These are phyloP conservation scores for Kwoniella bestiolae DNA, from an alignment of 768 basidiomycete genomes.

Conservation along the genomic window DNA sequence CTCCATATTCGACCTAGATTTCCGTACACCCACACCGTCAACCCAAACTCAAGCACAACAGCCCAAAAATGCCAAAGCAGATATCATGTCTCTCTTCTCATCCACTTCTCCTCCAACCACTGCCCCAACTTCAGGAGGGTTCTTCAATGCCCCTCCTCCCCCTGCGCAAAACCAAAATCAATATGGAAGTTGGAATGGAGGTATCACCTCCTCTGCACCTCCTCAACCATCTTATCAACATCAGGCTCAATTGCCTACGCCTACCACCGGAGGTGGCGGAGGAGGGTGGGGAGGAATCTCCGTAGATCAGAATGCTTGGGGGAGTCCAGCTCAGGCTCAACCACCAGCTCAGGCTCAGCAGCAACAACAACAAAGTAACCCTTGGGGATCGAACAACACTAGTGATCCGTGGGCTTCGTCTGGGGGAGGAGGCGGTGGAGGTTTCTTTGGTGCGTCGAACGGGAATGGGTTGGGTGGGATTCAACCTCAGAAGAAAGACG, in stretches of 20 bases:
- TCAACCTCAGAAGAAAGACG: conserved; percentile 32
- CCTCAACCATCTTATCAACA: conserved; percentile 23
- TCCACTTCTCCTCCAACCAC: conserved; percentile 31
- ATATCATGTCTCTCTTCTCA: conserved; percentile 56
- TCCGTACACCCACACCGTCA: conserved; percentile 45
- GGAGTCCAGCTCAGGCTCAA: conserved; percentile 11
- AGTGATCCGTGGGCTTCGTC: conserved; percentile 32
- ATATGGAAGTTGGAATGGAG: conserved; percentile 45
- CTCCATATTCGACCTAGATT: conserved; percentile 56
- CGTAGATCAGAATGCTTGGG: conserved; percentile 51
- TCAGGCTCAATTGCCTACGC: conserved; percentile 21
- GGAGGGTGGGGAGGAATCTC: conserved; percentile 40
- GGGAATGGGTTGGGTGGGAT: conserved; percentile 1
- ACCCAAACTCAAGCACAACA: conserved; percentile 1
- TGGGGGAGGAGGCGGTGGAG: conserved; percentile 9
- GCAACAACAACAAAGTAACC: conserved; percentile 7
- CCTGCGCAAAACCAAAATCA: conserved; percentile 26
- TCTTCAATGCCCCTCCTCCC: conserved; percentile 37
- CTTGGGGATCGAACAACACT: conserved; percentile 20
- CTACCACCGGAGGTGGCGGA: conserved; percentile 14
- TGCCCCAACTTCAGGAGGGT: conserved; percentile 26
- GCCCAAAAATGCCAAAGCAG: conserved; percentile 48
- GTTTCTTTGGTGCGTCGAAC: conserved; percentile 6
- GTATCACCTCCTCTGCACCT: conserved; percentile 37
- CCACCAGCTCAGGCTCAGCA: conserved; percentile 1